Base-by-base conservation (phyloP, 106 monocot species). In the Acanthochlamys bracteata region DNA sequence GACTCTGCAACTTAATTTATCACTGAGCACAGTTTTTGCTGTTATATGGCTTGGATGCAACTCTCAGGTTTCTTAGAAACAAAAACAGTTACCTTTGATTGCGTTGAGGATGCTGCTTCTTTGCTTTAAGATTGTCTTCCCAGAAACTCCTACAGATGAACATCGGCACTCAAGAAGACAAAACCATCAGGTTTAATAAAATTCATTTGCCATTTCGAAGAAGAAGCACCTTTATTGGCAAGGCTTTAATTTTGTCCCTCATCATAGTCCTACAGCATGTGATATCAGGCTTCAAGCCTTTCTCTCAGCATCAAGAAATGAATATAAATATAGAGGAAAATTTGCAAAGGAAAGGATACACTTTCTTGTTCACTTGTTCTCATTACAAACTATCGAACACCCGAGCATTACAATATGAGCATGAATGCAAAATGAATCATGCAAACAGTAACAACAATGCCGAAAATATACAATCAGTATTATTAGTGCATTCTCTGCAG, bases 101-200 rank as follows among this genome's bases (percentile, higher is more conserved):
- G 61, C 66, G 79, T 85, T 78, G 23, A 85, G 13, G 57, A 92
- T 26, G 55, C n/a, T n/a, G n/a, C n/a, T 79, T 71, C 21, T 65
- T 55, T 42, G 85, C 88, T 73, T 80, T 76, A n/a, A 24, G 52
- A 65, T 47, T 68, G 60, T 67, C 75, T 79, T n/a, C 83, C 83
- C 39, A 43, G 39, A 60, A 59, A 67, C 47, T 80, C 76, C 57
- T 88, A 98, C 26, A 98, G 77, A 86, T 98, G 96, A 63, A 75
- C 73, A 0, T 85, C 92, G 68, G 81, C 83, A 76, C 88, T 98
- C 56, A 92, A 63, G 62, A 92, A 63, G 62, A 98, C 68, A 67
- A 78, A 89, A 17, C 92, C 75, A 73, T 98, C 91, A 41, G 88
- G 80, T 59, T 98, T 88, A 53, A 86, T 53, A 49, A 57, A n/a